Evolutionary conservation across 176 grass and related monocot species (phyloP).

Genomic region (Cocos nucifera): DNA sequence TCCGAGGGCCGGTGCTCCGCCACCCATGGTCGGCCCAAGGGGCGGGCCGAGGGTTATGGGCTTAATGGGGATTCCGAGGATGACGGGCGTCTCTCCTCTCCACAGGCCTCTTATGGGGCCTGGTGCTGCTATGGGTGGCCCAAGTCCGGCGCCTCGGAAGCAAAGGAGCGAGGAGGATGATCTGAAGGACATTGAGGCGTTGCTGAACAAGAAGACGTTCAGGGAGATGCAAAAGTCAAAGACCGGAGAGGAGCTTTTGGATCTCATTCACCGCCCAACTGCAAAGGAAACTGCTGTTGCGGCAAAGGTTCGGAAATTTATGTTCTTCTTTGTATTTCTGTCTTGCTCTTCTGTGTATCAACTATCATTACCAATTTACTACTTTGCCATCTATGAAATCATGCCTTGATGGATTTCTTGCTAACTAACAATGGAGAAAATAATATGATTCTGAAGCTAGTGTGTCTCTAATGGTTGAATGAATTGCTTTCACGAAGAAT

Average conservation of each 20-base stretch:
- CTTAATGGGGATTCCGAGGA: slow-evolving; percentile 51
- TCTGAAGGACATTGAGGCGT: slow-evolving; percentile 74
- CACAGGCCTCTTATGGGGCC: slow-evolving; percentile 55
- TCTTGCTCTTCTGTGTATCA: neutral
- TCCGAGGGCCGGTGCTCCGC: slow-evolving; percentile 13
- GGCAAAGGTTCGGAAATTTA: slow-evolving; percentile 65
- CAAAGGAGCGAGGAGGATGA: slow-evolving; percentile 84
- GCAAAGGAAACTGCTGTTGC: slow-evolving; percentile 93
- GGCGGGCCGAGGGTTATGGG: slow-evolving; percentile 48
- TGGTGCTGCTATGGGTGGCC: slow-evolving; percentile 29
- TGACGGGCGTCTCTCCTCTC: slow-evolving; percentile 46
- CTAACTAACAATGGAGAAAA: too few relatives aligned
- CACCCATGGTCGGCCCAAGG: slow-evolving; percentile 23
- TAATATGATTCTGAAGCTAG: too few relatives aligned
- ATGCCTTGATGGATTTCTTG: too few relatives aligned
- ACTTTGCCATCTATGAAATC: too few relatives aligned
- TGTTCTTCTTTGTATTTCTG: slow-evolving; percentile 2
- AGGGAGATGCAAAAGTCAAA: slow-evolving; percentile 85
- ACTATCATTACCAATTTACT: too few relatives aligned
- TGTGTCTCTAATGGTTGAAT: too few relatives aligned
- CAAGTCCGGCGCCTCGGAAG: slow-evolving; percentile 29
- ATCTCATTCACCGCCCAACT: slow-evolving; percentile 93
- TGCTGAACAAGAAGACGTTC: slow-evolving; percentile 85
- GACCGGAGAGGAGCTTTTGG: slow-evolving; percentile 96
- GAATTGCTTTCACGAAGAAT: too few relatives aligned